phyloP scores from a whole-genome alignment of 306 rosid species.

The Quercus aquifolioides region DNA sequence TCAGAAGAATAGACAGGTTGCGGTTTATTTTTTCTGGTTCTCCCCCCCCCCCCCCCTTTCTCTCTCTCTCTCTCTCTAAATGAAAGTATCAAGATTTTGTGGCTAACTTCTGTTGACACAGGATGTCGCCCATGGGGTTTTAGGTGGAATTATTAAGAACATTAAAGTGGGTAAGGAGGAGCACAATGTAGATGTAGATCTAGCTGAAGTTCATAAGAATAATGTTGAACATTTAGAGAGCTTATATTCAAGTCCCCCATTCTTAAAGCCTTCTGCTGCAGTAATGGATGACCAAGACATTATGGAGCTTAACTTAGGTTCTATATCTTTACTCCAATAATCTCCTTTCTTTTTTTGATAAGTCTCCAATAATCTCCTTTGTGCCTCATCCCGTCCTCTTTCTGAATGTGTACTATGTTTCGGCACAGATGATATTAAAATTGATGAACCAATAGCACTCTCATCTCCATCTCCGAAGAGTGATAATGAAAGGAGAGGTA shows the following conservation, averaged over 20 bases:
- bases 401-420: constrained; percentile 24
- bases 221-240: constrained; percentile 43
- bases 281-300: constrained; percentile 34
- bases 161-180: constrained; percentile 34
- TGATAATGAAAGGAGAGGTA: constrained; percentile 58
- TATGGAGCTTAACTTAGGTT: constrained; percentile 64
- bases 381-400: neutral
- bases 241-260: constrained; percentile 78
- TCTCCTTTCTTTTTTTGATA: neutral
- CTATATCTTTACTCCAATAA: constrained; percentile 13
- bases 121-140: constrained; percentile 40
- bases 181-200: constrained; percentile 28
- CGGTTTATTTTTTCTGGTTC: constrained; percentile 25
- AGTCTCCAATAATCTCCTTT: constrained; percentile 18
- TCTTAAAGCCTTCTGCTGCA: constrained; percentile 57
- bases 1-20: constrained; percentile 58
- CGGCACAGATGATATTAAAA: constrained; percentile 62
- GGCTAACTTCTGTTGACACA: constrained; percentile 40
- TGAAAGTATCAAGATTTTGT: constrained; percentile 1
- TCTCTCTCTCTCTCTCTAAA: constrained; percentile 13
- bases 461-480: constrained; percentile 32
- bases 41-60: constrained; percentile 15
- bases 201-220: constrained; percentile 18
- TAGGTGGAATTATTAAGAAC: constrained; percentile 42
- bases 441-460: constrained; percentile 49